Base-by-base conservation (phyloP, 192 early-diverging fungal species). In the Chytriomyces confervae region DNA sequence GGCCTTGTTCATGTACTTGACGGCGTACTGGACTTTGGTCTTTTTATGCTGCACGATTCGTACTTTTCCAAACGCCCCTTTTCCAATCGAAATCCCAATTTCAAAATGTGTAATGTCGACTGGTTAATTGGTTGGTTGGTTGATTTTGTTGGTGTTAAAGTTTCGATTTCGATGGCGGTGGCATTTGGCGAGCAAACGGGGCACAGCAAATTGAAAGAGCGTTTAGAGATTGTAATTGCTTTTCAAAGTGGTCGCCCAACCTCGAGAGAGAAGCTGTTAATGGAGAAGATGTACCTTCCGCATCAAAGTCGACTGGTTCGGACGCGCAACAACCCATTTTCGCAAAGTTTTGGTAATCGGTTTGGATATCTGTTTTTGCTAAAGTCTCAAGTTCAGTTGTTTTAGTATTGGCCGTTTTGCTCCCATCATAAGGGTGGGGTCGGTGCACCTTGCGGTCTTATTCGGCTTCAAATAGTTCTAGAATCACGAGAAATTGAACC, bases 1-100 rank as follows among this genome's bases (percentile, higher is more conserved):
- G 46, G 94, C 89, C 85, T 98, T 98, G 88, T 93, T 96, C 89
- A 98, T 98, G 82, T 97, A 97, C 84, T 98, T 98, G 57, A 98
- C 87, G 9, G 95, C 96, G 62, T 92, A 98, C 23, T 91, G 83
- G 65, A 89, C 86, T 73, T 91, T 87, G 1, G 93, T 88, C 10
- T 87, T 84, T 77, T 92, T 93, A 80, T 96, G 94, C 80, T 96
- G 91, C 6, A 99, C 95, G 0, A 98, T 93, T 23, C 95, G 91
- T 50, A 96, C 94, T 63, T 92, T 97, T 66, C 97, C 97, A 84
- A 99, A 98, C 6, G 95, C 94, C 1, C 97, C 97, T 78, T 96
- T 95, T 10, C 97, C 97, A 45, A 99, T 93, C 6, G 91, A 90
- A 50, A 93, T 90, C 64, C 95, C 84, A 11, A 99, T 88, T 65